Evolutionary conservation across 192 early-diverging fungal species (phyloP).

Genomic region (Backusella parvicylindrica): DNA sequence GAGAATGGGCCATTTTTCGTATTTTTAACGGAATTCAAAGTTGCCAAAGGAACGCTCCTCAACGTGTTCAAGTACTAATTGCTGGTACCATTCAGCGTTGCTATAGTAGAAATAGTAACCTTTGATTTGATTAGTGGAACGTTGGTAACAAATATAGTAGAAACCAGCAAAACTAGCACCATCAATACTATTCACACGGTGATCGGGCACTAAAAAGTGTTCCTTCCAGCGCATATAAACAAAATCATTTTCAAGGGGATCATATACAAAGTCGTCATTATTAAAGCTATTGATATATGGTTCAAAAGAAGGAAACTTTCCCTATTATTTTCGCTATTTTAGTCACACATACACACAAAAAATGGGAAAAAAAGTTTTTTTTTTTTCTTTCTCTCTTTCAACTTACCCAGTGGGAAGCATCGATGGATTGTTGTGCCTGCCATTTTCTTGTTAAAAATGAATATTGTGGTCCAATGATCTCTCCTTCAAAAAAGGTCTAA

Average conservation of each 20-base stretch:
- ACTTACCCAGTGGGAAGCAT: constrained; percentile 71
- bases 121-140: constrained; percentile 53
- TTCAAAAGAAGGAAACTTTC: constrained; percentile 45
- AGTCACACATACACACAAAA: background rate
- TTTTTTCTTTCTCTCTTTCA: background rate
- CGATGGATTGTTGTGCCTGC: constrained; percentile 75
- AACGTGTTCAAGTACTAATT: constrained; percentile 36
- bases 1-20: background rate
- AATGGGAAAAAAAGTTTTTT: background rate
- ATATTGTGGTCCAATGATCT: constrained; percentile 77
- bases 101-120: constrained; percentile 64
- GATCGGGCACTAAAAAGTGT: constrained; percentile 88
- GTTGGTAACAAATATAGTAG: constrained; percentile 79
- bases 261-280: constrained; percentile 42
- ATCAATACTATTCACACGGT: constrained; percentile 65
- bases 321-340: constrained; percentile 24
- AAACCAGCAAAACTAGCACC: constrained; percentile 91
- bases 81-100: constrained; percentile 50
- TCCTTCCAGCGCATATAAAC: constrained; percentile 96
- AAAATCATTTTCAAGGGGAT: constrained; percentile 47
- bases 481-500: constrained; percentile 82
- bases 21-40: constrained; percentile 45
- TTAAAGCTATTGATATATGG: constrained; percentile 46
- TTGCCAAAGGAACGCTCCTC: constrained; percentile 40
- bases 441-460: constrained; percentile 82